Conservation (phyloP, 495 filamentous ascomycete genomes). For the Penicillium coprophilum region DNA sequence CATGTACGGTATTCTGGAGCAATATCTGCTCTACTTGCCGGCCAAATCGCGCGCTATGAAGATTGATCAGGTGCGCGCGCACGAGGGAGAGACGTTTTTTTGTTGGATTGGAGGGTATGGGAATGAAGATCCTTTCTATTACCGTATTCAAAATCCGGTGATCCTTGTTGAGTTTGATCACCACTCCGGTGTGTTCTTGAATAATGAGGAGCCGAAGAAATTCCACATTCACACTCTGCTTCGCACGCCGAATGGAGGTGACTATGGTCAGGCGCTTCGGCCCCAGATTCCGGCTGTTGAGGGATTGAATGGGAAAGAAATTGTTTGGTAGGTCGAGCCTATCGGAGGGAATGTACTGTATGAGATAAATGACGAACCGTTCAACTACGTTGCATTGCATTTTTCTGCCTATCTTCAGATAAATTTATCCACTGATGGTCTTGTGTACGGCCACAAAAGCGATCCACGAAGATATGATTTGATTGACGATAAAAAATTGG, state of each 20-base stretch:
- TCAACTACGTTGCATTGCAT: not conserved
- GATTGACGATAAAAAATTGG: not conserved
- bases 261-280: slow-evolving; percentile 64
- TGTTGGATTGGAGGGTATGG: slow-evolving; percentile 70
- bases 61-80: slow-evolving; percentile 49
- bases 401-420: not conserved
- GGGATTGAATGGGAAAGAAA: slow-evolving; percentile 42
- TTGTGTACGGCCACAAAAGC: slow-evolving; percentile 14
- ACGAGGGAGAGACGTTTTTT: slow-evolving; percentile 68
- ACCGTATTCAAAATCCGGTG: slow-evolving; percentile 71
- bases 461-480: slow-evolving; percentile 22
- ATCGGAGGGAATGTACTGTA: slow-evolving; percentile 18
- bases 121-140: slow-evolving; percentile 71
- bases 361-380: slow-evolving; percentile 14
- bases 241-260: slow-evolving; percentile 69
- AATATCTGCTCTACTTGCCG: slow-evolving; percentile 67
- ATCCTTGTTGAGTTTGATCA: slow-evolving; percentile 75
- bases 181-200: slow-evolving; percentile 75
- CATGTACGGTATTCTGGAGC: slow-evolving; percentile 54
- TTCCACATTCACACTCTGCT: slow-evolving; percentile 75
- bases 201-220: slow-evolving; percentile 68
- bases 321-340: slow-evolving; percentile 36
- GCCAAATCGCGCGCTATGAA: slow-evolving; percentile 47
- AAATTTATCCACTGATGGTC: not conserved
- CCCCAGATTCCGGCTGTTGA: slow-evolving; percentile 40